Evolutionary conservation across 169 alveolate genomes (phyloP), one percentile per base, ranked within the genome.

Genomic region (Eimeria praecox): DNA sequence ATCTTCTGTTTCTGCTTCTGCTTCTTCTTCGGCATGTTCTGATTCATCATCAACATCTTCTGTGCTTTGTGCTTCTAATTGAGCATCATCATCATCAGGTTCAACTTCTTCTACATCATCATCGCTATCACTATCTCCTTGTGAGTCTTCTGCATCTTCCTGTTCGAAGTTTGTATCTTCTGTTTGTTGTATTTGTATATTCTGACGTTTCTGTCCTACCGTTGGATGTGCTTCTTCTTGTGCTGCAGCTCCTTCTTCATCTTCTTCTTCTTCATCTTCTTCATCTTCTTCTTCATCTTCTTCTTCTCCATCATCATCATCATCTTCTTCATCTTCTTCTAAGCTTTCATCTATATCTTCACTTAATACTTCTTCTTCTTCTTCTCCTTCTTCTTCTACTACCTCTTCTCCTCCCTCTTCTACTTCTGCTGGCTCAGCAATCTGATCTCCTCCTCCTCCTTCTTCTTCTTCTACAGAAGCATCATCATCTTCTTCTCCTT

Each of bases 361-460:
- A 46, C 77, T 80, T 24, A 80, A 46, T 9, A 80, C 91, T 42
- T 52, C 91, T 0, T 83, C 91, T 3, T 78, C 89, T 6, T 78
- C 89, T 20, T 83, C 91, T 3, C 54, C 91, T n/a, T 83, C 89
- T 20, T 83, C 91, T 3, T 83, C 91, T n/a, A 54, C 73, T n/a
- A n/a, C 88, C 10, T 42, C 90, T 27, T 82, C 73, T 14, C 52
- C 91, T n/a, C 91, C 91, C 91, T 83, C 91, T n/a, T 52, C 91
- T 1, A 66, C 27, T 14, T 69, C 54, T 38, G 91, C 77, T 2
- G 75, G 54, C 75, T 27, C 75, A 27, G 33, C 52, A 33, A 33
- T 77, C 54, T 24, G 75, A 14, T 54, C 91, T 22, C 75, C 77
- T 4, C 75, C 91, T 22, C 75, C 77, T 4, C 75, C 62, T 49